Evolutionary conservation across 768 basidiomycete species (phyloP).

Genomic region (Polyporus arcularius): DNA sequence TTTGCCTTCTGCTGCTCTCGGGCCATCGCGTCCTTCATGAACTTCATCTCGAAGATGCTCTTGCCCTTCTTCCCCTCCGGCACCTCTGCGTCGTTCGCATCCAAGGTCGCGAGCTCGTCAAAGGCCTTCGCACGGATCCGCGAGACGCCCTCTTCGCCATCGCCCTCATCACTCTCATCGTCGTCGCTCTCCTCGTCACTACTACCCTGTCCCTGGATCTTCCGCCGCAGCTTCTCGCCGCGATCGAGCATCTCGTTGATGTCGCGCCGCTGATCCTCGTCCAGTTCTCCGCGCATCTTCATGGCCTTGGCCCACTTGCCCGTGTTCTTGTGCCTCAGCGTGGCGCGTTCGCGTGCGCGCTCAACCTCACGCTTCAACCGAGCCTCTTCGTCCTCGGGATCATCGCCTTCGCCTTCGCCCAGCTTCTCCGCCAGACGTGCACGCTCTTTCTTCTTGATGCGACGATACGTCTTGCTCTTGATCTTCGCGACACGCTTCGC

Average conservation of each 20-base stretch:
- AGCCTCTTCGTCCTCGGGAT: conserved; percentile 48
- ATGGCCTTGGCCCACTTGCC: conserved; percentile 87
- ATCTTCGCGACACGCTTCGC: conserved; percentile 91
- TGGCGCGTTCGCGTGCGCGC: conserved; percentile 87
- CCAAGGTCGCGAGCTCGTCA: conserved; percentile 65
- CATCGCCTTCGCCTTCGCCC: conserved; percentile 56
- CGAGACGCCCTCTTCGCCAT: conserved; percentile 41
- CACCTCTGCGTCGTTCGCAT: conserved; percentile 33
- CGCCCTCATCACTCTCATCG: conserved; percentile 47
- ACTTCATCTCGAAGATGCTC: conserved; percentile 93
- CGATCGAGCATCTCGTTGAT: conserved; percentile 85
- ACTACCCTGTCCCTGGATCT: conserved; percentile 67
- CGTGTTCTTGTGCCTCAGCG: conserved; percentile 82
- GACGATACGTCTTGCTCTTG: conserved; percentile 92
- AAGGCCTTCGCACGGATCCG: conserved; percentile 69
- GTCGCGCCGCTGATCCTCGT: conserved; percentile 60
- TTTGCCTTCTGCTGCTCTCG: conserved; percentile 60
- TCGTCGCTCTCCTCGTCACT: conserved; percentile 53
- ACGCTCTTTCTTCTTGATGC: conserved; percentile 76
- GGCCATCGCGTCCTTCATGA: conserved; percentile 92
- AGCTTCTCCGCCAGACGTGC: conserved; percentile 53
- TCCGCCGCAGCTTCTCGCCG: conserved; percentile 75
- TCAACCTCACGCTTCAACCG: conserved; percentile 72
- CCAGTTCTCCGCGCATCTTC: conserved; percentile 67
- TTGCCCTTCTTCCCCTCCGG: conserved; percentile 49